These are phyloP conservation scores for Mychonastes homosphaera DNA, from an alignment of 139 green algal species.

Conservation along the genomic window DNA sequence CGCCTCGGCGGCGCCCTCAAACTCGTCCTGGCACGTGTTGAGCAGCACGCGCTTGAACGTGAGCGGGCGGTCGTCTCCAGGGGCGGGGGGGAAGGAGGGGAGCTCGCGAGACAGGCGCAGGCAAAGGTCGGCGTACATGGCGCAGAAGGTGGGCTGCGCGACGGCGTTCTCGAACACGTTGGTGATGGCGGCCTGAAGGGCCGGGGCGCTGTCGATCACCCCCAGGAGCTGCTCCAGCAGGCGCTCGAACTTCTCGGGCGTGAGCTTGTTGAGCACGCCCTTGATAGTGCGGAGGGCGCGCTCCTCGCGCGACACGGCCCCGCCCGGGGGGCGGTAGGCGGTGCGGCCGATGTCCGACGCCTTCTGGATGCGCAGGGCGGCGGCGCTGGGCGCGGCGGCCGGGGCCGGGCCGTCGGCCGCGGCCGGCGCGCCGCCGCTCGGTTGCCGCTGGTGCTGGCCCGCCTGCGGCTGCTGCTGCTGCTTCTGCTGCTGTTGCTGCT, in stretches of 20 bases:
- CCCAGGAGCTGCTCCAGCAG: conserved; percentile 72
- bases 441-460: background rate
- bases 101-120: conserved; percentile 37
- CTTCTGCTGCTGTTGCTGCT: conserved; percentile 11
- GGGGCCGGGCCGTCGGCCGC: background rate
- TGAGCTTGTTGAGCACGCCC: conserved; percentile 99
- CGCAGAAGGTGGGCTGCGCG: conserved; percentile 91
- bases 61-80: conserved; percentile 58
- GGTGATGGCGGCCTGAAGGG: conserved; percentile 66
- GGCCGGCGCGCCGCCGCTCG: background rate
- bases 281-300: conserved; percentile 77
- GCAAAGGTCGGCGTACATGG: conserved; percentile 44
- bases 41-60: conserved; percentile 89
- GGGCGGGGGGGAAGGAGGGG: conserved; percentile 50
- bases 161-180: conserved; percentile 97
- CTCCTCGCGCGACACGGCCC: conserved; percentile 1
- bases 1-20: conserved; percentile 65
- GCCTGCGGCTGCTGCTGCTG: conserved; percentile 18
- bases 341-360: background rate
- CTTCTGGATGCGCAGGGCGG: background rate
- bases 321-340: background rate
- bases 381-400: background rate
- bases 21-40: conserved; percentile 99
- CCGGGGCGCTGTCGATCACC: conserved; percentile 52
- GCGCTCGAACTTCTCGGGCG: conserved; percentile 96